Base-by-base conservation (phyloP, 2,329 filamentous ascomycete genomes). In the Chaetomium strumarium region DNA sequence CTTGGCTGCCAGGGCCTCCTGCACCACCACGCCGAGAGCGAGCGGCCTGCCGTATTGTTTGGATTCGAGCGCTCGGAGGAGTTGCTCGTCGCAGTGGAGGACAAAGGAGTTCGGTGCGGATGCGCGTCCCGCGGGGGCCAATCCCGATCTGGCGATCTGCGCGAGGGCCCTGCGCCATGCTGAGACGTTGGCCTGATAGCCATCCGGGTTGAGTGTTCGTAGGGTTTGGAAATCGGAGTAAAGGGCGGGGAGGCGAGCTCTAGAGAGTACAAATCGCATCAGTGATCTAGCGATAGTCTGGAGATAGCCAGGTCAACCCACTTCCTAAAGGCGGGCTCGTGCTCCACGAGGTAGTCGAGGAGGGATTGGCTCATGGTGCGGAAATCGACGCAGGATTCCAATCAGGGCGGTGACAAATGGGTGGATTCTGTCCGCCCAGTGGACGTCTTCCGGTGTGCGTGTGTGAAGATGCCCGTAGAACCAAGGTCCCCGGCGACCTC, bases 21-120 rank as follows among this genome's bases (percentile, higher is more conserved):
- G 71, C 45, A 97, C 74, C 5, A 91, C 93, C 3, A 84, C 81
- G 1, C 86, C 86, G 1, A 99, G 73, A 3, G 88, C 89, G 10
- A 92, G 76, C 1, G 93, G 93, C 42, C 84, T 80, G 2, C 93
- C 93, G 68, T 83, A 91, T 62, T 92, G 84, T 41, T 83, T 83
- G 45, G 78, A 87, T 59, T 91, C 85, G 49, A 99, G 74, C 34
- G 83, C 81, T 20, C 81, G 78, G 19, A 87, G 72, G 1, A 99
- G 77, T 30, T 80, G 75, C 34, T 87, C 81, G 61, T 80, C 77
- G 36, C 80, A 69, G 8, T 72, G 70, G 29, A 86, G 67, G 30
- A 80, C 68, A 12, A 86, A 68, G 16, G 76, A 70, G 53, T 76
- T 76, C 2, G 73, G 68, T 1, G 52, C n/a, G 9, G 52, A 45